Evolutionary conservation across 1,139 yeast genomes (phyloP), one percentile per base, ranked within the genome.

Genomic region (Yamadazyma atmosphaerica): DNA sequence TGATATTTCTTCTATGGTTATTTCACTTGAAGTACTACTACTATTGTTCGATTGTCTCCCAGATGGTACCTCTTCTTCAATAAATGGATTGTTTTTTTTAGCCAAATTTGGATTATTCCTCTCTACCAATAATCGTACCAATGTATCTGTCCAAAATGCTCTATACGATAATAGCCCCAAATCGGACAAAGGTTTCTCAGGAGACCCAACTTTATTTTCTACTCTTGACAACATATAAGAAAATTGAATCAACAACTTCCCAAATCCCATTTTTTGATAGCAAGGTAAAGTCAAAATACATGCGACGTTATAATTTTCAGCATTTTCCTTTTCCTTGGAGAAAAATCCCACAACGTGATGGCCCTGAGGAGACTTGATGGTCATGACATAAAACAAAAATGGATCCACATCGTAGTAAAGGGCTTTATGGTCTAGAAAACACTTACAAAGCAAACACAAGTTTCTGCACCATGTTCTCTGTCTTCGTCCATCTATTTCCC

Each of bases 381-480:
- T 89, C 98, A 94, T 90, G 53, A 96, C 85, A 60, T 92, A 92
- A 56, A 92, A 92, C 52, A 92, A 67, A 55, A 92, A 92, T 4
- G 99, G 98, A 59, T 92, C 98, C 33, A 92, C 98, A 59, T 94
- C 99, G 60, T 90, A 92, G 61, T 90, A 94, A 33, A 92, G 73
- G 0, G 98, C 88, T 58, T 92, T 94, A 66, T 92, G 98, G 61
- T 92, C 98, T 56, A 92, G 69, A 54, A 92, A 92, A 42, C 92
- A 68, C 59, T 94, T 94, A 3, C 92, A 84, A 23, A 94, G 66
- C 39, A 92, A 68, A 70, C 98, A 92, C 44, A 94, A 70, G 58
- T 92, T 94, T 49, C 98, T 79, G 62, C 98, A 92, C 97, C 98
- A 92, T 0, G 96, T 85, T 43, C 98, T 71, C 62, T 92, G 98